Evolutionary conservation across 345 rosid genomes (phyloP).

Genomic region (Adansonia digitata): DNA sequence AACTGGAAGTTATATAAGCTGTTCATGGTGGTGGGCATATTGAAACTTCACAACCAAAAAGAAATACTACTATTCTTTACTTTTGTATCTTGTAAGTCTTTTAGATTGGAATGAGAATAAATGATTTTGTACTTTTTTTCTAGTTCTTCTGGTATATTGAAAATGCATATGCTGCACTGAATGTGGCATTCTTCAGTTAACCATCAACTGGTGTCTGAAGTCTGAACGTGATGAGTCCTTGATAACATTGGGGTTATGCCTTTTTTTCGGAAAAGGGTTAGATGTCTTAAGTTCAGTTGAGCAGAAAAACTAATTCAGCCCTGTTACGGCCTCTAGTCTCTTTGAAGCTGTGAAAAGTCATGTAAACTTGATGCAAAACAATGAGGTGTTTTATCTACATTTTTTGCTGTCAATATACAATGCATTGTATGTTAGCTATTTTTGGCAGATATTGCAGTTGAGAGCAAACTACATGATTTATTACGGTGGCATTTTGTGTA

Average conservation of each 20-base stretch:
- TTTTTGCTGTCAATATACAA: neutral
- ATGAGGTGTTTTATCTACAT: neutral
- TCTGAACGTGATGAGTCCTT: neutral
- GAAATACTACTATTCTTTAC: neutral
- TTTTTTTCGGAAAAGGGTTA: neutral
- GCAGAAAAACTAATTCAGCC: neutral
- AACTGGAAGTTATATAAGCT: neutral
- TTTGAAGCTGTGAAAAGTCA: neutral
- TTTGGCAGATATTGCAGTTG: neutral
- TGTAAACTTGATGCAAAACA: neutral
- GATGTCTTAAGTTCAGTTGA: neutral
- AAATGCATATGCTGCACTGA: neutral
- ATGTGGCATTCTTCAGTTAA: neutral
- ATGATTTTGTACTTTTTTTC: neutral
- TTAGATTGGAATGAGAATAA: neutral
- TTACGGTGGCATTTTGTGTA: neutral
- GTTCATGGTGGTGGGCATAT: neutral
- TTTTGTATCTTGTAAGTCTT: neutral
- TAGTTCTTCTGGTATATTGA: neutral
- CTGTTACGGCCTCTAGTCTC: neutral
- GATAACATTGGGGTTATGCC: neutral
- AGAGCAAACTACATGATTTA: neutral
- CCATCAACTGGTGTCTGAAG: neutral
- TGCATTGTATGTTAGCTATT: neutral
- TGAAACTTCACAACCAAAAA: neutral